phyloP scores from a whole-genome alignment of 2,329 filamentous ascomycete species.

The Talaromyces sp. region DNA sequence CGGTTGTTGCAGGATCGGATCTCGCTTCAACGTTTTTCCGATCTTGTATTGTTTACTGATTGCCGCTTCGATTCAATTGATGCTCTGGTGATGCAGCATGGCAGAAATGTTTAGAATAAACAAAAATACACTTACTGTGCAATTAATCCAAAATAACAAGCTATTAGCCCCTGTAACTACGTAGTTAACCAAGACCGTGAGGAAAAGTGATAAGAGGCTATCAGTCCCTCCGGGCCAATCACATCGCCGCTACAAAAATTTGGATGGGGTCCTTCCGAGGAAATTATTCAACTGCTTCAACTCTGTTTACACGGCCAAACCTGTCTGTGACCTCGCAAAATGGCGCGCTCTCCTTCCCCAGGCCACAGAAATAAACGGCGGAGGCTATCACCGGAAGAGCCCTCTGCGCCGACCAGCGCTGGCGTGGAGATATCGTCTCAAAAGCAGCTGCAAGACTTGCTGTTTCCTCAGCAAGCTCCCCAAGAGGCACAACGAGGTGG shows the following conservation, averaged over 20 bases:
- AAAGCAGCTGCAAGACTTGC: slow-evolving; percentile 62
- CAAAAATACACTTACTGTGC: too few relatives aligned
- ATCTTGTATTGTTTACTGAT: too few relatives aligned
- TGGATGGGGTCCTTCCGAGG: background rate
- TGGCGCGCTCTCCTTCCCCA: slow-evolving; percentile 31
- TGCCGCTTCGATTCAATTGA: too few relatives aligned
- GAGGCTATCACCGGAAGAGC: slow-evolving; percentile 27
- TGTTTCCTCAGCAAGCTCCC: slow-evolving; percentile 67
- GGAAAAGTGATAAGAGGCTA: background rate
- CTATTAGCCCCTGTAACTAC: too few relatives aligned
- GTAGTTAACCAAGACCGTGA: background rate
- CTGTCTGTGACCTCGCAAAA: slow-evolving; percentile 12
- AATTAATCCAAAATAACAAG: too few relatives aligned
- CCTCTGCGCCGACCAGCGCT: slow-evolving; percentile 5
- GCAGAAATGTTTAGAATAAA: too few relatives aligned
- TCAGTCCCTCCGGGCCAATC: background rate
- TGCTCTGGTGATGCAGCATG: too few relatives aligned
- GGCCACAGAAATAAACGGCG: slow-evolving; percentile 34
- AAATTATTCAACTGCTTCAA: background rate
- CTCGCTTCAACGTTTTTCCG: too few relatives aligned
- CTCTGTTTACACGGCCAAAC: background rate
- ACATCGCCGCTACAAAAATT: slow-evolving; percentile 3
- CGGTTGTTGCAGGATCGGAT: too few relatives aligned
- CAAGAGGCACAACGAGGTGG: slow-evolving; percentile 56
- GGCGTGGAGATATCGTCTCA: slow-evolving; percentile 39